These are phyloP conservation scores for Cyphellophora europaea DNA, from an alignment of 2,329 filamentous ascomycete species.

Conservation along the genomic window DNA sequence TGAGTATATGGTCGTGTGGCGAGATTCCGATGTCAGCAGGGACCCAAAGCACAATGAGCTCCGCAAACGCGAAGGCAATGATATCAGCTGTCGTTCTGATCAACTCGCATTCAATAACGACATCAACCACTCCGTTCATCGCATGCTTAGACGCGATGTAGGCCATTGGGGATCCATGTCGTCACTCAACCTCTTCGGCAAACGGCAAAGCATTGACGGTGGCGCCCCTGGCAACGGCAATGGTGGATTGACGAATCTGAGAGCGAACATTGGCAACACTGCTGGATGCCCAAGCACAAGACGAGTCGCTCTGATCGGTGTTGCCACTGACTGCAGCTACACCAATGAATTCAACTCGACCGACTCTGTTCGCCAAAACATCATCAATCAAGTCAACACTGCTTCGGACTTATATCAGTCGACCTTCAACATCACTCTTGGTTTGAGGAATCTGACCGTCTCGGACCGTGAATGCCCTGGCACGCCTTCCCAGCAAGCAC, in stretches of 20 bases:
- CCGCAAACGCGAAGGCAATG: slow-evolving; percentile 44
- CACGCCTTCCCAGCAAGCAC: slow-evolving; percentile 54
- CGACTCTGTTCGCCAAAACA: slow-evolving; percentile 57
- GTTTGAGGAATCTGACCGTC: slow-evolving; percentile 75
- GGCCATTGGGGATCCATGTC: slow-evolving; percentile 52
- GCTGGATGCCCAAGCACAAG: slow-evolving; percentile 81
- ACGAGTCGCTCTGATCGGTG: slow-evolving; percentile 81
- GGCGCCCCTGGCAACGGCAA: slow-evolving; percentile 61
- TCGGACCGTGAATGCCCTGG: slow-evolving; percentile 66
- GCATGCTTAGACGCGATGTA: slow-evolving; percentile 37
- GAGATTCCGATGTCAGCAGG: slow-evolving; percentile 71
- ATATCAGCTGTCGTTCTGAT: slow-evolving; percentile 61
- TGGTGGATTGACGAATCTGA: slow-evolving; percentile 69
- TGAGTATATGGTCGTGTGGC: slow-evolving; percentile 83
- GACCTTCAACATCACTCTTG: slow-evolving; percentile 90
- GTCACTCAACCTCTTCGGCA: slow-evolving; percentile 59
- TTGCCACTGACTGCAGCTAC: slow-evolving; percentile 90
- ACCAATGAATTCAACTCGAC: slow-evolving; percentile 60
- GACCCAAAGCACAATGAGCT: slow-evolving; percentile 48
- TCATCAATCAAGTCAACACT: slow-evolving; percentile 75
- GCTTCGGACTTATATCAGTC: slow-evolving; percentile 82
- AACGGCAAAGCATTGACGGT: slow-evolving; percentile 52
- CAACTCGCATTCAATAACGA: slow-evolving; percentile 69
- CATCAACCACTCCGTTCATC: slow-evolving; percentile 58
- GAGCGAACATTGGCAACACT: slow-evolving; percentile 68